Percentiles rank a stretch among this genome's conserved stretches.
Conservation (phyloP, 345 rosid species). For the Salix purpurea region DNA sequence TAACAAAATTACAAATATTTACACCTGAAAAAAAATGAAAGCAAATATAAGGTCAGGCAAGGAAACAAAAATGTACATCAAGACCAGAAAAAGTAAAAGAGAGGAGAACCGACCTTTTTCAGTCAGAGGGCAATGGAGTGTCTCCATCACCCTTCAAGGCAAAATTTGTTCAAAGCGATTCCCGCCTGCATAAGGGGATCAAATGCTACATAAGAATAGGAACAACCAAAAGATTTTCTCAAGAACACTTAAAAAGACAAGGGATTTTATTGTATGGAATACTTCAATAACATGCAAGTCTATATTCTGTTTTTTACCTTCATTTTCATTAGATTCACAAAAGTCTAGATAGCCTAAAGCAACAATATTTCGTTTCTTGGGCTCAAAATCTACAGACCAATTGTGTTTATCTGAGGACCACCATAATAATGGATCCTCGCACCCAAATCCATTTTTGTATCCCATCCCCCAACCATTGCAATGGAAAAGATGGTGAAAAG, state of each 20-base stretch:
- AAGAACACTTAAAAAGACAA: slow-evolving; percentile 14
- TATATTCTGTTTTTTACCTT: slow-evolving; percentile 11
- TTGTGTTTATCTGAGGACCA: slow-evolving; percentile 35
- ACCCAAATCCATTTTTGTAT: slow-evolving; percentile 19
- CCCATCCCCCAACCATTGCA: slow-evolving; percentile 4
- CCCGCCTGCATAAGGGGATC: slow-evolving; percentile 63
- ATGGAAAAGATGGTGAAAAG: slow-evolving; percentile 13
- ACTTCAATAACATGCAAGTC: slow-evolving; percentile 20
- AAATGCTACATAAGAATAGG: slow-evolving; percentile 29
- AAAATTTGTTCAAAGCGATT: slow-evolving; percentile 47
- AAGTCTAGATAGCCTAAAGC: slow-evolving; percentile 12
- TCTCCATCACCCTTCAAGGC: slow-evolving; percentile 65
- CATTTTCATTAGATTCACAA: slow-evolving; percentile 23
- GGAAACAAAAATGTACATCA: slow-evolving; percentile 22
- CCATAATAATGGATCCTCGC: slow-evolving; percentile 20
- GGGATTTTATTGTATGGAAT: slow-evolving; percentile 13
- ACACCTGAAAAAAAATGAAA: slow-evolving; percentile 50
- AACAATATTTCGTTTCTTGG: slow-evolving; percentile 27
- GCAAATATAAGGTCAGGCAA: slow-evolving; percentile 18
- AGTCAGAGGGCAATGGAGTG: slow-evolving; percentile 64
- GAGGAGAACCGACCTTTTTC: slow-evolving; percentile 52
- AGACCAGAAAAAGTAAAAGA: slow-evolving; percentile 39
- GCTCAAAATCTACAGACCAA: slow-evolving; percentile 13
- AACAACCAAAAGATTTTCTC: slow-evolving; percentile 19
- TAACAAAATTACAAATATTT: slow-evolving; percentile 36